Evolutionary conservation across 139 green algal species (phyloP).

Genomic region (Mychonastes homosphaera): DNA sequence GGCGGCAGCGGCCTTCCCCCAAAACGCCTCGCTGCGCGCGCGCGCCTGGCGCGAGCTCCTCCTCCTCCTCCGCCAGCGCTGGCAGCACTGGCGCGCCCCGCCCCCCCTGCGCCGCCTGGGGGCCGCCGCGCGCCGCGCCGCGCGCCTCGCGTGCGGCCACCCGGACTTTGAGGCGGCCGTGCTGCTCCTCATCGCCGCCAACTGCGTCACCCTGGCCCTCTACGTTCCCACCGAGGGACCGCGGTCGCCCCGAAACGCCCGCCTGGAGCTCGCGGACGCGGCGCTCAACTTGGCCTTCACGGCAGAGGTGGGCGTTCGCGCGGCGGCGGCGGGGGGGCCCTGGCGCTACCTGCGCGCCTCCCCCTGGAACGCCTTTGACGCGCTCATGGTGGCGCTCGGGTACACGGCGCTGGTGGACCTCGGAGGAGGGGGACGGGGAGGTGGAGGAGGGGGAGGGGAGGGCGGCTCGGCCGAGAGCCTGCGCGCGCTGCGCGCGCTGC

Average conservation of each 20-base stretch:
- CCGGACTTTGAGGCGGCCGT: slow-evolving; percentile 56
- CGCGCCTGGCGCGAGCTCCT: no score
- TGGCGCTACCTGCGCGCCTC: slow-evolving; percentile 37
- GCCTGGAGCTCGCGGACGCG: slow-evolving; percentile 34
- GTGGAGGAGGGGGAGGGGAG: not conserved
- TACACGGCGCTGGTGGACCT: slow-evolving; percentile 47
- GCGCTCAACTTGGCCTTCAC: slow-evolving; percentile 61
- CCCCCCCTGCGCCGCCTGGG: no score
- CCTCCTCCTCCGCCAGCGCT: no score
- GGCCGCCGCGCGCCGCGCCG: not conserved
- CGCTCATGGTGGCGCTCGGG: slow-evolving; percentile 52
- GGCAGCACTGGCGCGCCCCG: no score
- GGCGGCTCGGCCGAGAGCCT: slow-evolving; percentile 18
- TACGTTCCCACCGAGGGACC: not conserved
- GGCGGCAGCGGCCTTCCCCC: no score
- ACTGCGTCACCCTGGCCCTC: slow-evolving; percentile 53
- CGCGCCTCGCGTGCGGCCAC: slow-evolving; percentile 23
- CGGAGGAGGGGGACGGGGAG: no score
- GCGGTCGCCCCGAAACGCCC: not conserved
- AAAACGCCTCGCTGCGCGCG: no score
- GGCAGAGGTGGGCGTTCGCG: slow-evolving; percentile 50
- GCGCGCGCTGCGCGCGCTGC: slow-evolving; percentile 52
- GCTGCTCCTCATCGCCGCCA: slow-evolving; percentile 56
- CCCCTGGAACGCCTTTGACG: slow-evolving; percentile 64
- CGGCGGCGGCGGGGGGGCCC: slow-evolving; percentile 34